These are phyloP conservation scores for Phalaenopsis hybrid DNA, from an alignment of 116 monocot species.

Conservation along the genomic window DNA sequence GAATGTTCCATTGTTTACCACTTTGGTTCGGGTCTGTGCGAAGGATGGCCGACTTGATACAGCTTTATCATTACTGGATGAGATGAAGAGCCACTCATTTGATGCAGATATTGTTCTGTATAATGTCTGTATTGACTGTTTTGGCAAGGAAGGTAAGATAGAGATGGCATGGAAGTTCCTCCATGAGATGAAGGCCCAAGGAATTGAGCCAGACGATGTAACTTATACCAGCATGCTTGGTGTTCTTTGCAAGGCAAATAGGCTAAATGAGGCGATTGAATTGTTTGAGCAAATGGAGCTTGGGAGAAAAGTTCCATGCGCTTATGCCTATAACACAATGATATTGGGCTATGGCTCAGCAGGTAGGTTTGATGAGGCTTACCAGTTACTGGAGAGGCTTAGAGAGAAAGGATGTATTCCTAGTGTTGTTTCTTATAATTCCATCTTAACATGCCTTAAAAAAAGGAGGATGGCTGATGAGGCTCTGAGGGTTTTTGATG, in stretches of 20 bases:
- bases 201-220: constrained; percentile 47
- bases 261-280: constrained; percentile 35
- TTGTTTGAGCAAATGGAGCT: constrained; percentile 44
- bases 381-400: constrained; percentile 34
- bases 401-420: constrained; percentile 62
- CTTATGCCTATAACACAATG: constrained; percentile 54
- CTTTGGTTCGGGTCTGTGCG: constrained; percentile 40
- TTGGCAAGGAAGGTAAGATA: constrained; percentile 51
- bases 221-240: constrained; percentile 55
- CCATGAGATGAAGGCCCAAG: constrained; percentile 45
- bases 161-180: constrained; percentile 70
- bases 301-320: constrained; percentile 40
- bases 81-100: constrained; percentile 48
- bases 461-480: constrained; percentile 42
- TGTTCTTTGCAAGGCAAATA: constrained; percentile 45
- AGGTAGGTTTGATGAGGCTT: constrained; percentile 40
- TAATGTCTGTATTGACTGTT: constrained; percentile 56
- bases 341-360: constrained; percentile 54
- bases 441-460: constrained; percentile 46
- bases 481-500: constrained; percentile 40
- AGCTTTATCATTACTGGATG: constrained; percentile 35
- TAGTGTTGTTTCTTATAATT: constrained; percentile 54
- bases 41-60: constrained; percentile 31
- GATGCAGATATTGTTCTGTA: constrained; percentile 42
- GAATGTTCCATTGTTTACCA: constrained; percentile 43